Evolutionary conservation across 495 filamentous ascomycete genomes (phyloP).

Genomic region (Hypoxylon rickii): DNA sequence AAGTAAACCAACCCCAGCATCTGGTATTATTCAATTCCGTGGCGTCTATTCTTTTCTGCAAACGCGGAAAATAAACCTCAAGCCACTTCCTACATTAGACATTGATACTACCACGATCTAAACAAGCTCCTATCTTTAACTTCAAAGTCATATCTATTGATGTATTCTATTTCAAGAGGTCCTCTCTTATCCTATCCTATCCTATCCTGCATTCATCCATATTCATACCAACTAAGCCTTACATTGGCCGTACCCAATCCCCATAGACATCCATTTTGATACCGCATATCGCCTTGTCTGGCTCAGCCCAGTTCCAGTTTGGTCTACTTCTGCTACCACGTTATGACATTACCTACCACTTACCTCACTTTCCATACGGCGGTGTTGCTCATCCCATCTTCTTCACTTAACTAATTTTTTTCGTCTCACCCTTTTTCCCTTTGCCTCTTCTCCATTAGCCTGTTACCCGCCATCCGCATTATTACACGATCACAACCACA

Average conservation of each 20-base stretch:
- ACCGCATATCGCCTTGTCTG: not conserved
- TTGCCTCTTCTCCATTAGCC: slow-evolving; percentile 17
- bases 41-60: not conserved
- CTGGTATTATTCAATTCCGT: too few relatives aligned
- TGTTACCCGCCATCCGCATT: slow-evolving; percentile 25
- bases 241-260: too few relatives aligned
- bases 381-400: too few relatives aligned
- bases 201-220: too few relatives aligned
- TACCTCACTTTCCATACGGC: too few relatives aligned
- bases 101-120: not conserved
- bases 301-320: slow-evolving; percentile 13
- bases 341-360: not conserved
- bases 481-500: slow-evolving; percentile 10
- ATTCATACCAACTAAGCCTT: too few relatives aligned
- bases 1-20: too few relatives aligned
- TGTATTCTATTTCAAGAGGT: not conserved
- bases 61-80: not conserved
- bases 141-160: too few relatives aligned
- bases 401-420: not conserved
- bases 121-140: too few relatives aligned
- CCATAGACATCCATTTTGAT: not conserved
- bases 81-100: too few relatives aligned
- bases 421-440: slow-evolving; percentile 1
- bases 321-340: not conserved
- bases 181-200: not conserved